These are phyloP conservation scores for Aspergillus luchuensis DNA, from an alignment of 2,329 filamentous ascomycete species.

Conservation along the genomic window DNA sequence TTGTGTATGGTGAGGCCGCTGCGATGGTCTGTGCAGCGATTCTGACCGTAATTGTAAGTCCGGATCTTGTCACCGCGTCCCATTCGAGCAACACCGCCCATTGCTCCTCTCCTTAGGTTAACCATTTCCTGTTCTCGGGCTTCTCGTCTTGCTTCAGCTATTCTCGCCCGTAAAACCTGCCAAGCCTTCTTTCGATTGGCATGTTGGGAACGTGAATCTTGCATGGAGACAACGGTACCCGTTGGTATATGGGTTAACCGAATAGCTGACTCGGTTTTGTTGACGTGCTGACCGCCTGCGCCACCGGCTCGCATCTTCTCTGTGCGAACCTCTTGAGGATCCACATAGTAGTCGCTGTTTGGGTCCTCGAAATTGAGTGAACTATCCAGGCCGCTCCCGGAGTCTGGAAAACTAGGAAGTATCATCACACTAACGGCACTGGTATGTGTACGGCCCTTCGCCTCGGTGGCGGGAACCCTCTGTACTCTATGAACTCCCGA, in stretches of 20 bases:
- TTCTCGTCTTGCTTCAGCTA: constrained; percentile 79
- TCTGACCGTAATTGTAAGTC: constrained; percentile 80
- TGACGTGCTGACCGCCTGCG: constrained; percentile 95
- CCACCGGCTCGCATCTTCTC: constrained; percentile 93
- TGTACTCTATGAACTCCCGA: constrained; percentile 95
- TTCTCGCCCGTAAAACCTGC: constrained; percentile 76
- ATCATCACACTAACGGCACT: constrained; percentile 92
- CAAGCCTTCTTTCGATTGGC: constrained; percentile 87
- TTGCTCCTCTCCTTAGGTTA: constrained; percentile 72
- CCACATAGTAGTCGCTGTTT: constrained; percentile 86
- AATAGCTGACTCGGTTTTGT: constrained; percentile 95
- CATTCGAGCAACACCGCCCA: constrained; percentile 75
- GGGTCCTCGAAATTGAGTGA: constrained; percentile 75
- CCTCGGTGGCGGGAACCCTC: constrained; percentile 87
- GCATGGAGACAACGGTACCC: constrained; percentile 83
- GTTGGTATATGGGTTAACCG: constrained; percentile 89
- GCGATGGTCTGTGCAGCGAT: constrained; percentile 85
- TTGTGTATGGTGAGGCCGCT: constrained; percentile 79
- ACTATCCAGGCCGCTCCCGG: constrained; percentile 51
- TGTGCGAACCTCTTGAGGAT: constrained; percentile 75
- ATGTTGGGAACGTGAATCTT: constrained; percentile 87
- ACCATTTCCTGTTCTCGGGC: constrained; percentile 79
- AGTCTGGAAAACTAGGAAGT: constrained; percentile 73
- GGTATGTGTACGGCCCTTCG: constrained; percentile 87
- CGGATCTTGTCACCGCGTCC: constrained; percentile 91